Evolutionary conservation across 2,329 filamentous ascomycete species (phyloP), one percentile per base, ranked within the genome.

Genomic region (Pseudogymnoascus pannorum): DNA sequence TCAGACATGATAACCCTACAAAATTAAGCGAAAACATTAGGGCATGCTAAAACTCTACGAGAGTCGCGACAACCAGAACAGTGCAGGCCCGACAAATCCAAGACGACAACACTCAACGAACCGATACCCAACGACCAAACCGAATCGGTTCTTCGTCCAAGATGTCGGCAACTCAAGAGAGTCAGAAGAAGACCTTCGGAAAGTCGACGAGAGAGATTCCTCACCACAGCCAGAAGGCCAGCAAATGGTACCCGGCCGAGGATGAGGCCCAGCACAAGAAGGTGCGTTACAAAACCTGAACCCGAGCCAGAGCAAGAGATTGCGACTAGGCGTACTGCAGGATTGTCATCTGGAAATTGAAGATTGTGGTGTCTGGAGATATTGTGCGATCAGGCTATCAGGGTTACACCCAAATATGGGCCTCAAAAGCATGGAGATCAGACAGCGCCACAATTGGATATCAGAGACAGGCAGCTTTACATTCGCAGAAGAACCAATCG

Each of bases 241-340:
- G 90, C 85, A 97, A 97, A 85, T 99, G 93, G 91, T 99, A 99
- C 84, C 91, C 92, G 79, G 90, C 91, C 77, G 89, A 95, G 79
- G 93, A 97, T 80, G 89, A 93, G 76, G 77, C 85, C 77, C 82
- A 88, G 81, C 85, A 87, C 75, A 96, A 92, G 87, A 93, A 95
- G 90, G 94, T 99, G 86, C 85, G 92, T 70, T 64, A 40, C 40
- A 58, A 40, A 58, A 57, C 42, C 16, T 18, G 11, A 14, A 24
- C 29, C 58, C 24, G 36, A 60, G 16, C 29, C 58, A 18, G 33
- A 58, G 57, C 57, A 42, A 36, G 48, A 54, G 26, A 36, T 42
- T 58, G 57, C 57, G 57, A 58, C 57, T 29, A 40, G 33, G 57
- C 31, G 57, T 36, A 42, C 33, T 36, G 31, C 36, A 42, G 14